Evolutionary conservation across 1,284 basidiomycete genomes (phyloP).

Genomic region (Leccinum subatratum): DNA sequence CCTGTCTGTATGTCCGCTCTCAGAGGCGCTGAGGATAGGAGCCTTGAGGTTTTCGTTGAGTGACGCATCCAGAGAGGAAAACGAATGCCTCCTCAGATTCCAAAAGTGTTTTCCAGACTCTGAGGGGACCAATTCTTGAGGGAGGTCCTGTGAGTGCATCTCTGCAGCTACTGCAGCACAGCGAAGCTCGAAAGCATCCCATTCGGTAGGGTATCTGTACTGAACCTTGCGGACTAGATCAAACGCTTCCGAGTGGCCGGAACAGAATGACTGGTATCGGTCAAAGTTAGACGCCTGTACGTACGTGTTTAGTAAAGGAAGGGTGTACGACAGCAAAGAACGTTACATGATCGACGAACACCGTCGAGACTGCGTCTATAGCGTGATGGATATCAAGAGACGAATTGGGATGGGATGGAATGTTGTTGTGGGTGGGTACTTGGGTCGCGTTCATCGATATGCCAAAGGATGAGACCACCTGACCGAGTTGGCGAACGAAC

Average conservation of each 20-base stretch:
- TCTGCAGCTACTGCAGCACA: constrained; percentile 55
- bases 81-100: constrained; percentile 31
- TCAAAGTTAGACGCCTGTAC: constrained; percentile 68
- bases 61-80: constrained; percentile 30
- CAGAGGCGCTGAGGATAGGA: constrained; percentile 21
- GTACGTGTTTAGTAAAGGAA: constrained; percentile 10
- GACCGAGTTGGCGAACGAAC: constrained; percentile 58
- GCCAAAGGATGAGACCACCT: constrained; percentile 53
- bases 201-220: constrained; percentile 60
- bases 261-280: constrained; percentile 79
- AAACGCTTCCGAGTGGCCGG: constrained; percentile 75
- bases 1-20: constrained; percentile 27
- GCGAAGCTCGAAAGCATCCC: constrained; percentile 76
- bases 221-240: constrained; percentile 66
- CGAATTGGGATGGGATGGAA: constrained; percentile 4
- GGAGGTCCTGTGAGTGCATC: constrained; percentile 25
- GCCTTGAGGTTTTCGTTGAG: constrained; percentile 30
- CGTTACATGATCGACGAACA: constrained; percentile 65
- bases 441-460: constrained; percentile 35
- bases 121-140: constrained; percentile 12
- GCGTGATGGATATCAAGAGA: constrained; percentile 35
- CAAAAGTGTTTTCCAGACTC: constrained; percentile 13
- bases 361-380: constrained; percentile 53
- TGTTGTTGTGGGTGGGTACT: constrained; percentile 15
- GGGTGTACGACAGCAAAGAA: constrained; percentile 6